Base-by-base conservation (phyloP, 78 protist genomes). In the Dictyostelium capitatum region DNA sequence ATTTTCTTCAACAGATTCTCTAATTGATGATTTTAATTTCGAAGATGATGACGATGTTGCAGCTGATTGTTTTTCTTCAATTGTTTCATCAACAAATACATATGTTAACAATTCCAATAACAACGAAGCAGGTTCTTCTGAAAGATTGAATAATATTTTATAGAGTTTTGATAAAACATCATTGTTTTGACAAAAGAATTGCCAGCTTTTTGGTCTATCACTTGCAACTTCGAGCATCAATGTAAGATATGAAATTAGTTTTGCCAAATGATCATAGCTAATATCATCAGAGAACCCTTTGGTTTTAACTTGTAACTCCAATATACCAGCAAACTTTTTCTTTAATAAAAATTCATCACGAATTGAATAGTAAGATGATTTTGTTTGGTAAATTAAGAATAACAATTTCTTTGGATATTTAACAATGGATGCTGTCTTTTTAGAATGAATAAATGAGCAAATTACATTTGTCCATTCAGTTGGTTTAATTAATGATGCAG, bases 401-500 rank as follows among this genome's bases (percentile, higher is more conserved):
- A 89, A 51, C 9, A 89, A 37, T 50, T 89, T 89, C 94, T 89
- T 89, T 59, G 94, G 85, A 65, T 89, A 81, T 75, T 89, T 89
- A 23, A 53, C 84, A 32, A 79, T 32, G 17, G 56, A 5, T 4
- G 57, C 50, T 17, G 92, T 85, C 74, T 85, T 85, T 25, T 85
- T 85, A 6, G 92, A 85, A 56, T 85, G 92, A 47, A 85, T 85
- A 46, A n/a, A 85, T 4, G 53, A 17, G 32, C 92, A 85, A 12
- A 47, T 30, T 28, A 85, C 6, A 12, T 59, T 43, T 4, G 37
- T 25, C 92, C 92, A 85, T 30, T 85, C 92, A 7, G 8, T 0
- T 2, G 41, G 57, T 30, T 32, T 72, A 37, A 83, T 50, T 19
- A 59, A 14, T 12, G 64, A 28, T 0, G 59, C 7, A 28, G 46